Evolutionary conservation across 1,284 basidiomycete species (phyloP), one percentile per base, ranked within the genome.

Genomic region (Anthracocystis walkeri): DNA sequence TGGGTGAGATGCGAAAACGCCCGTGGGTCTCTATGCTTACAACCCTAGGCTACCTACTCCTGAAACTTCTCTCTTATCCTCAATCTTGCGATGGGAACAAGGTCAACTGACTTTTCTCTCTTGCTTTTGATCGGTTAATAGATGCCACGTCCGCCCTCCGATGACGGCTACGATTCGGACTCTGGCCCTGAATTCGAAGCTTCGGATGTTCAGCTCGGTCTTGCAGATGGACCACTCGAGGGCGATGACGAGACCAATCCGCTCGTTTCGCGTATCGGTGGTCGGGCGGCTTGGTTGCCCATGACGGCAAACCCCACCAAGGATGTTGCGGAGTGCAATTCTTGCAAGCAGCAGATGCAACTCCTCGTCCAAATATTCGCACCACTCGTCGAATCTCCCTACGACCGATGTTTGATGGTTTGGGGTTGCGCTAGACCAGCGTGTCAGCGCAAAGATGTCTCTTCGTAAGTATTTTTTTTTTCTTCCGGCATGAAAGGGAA

Each of bases 301-400:
- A 67, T 66, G 59, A 71, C 51, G 46, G 68, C 75, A 0, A 61
- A 53, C 8, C 81, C 80, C 2, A 68, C 75, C 4, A 54, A 60
- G 4, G 56, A 69, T 1, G 57, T 78, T 2, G 70, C 81, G 0
- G 40, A 66, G 6, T 84, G 82, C 56, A 41, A 41, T 20, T 52
- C 66, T 25, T 85, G 83, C 57, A 58, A 68, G n/a, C 68, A 75
- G 31, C 67, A 74, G 33, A 85, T 85, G 83, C 80, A 83, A 54
- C 76, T 85, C 8, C 68, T 85, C n/a, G 75, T 84, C 1, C 79
- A 85, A 57, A 81, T 85, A 58, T 85, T 85, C 66, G 83, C 83
- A 7, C 83, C 83, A 4, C 74, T 84, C 8, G 81, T 81, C 31
- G 82, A 73, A 45, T 84, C 82, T 1, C 58, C 80, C 11, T 83